Percentiles rank a stretch among this genome's conserved stretches.
Conservation (phyloP, 2,329 filamentous ascomycete genomes). For the Torrubiellomyces zombiae region DNA sequence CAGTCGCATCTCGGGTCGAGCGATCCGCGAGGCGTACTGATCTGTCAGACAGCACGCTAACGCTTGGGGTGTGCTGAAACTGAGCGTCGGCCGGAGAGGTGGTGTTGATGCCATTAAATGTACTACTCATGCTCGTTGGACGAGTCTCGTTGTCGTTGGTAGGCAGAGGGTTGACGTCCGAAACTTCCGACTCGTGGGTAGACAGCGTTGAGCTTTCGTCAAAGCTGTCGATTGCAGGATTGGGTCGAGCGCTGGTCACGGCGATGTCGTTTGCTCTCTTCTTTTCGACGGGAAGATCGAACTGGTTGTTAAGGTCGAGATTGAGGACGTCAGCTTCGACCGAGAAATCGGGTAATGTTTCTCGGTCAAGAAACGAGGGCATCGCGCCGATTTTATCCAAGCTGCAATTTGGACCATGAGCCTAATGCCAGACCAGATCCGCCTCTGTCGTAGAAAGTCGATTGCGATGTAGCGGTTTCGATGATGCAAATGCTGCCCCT, state of each 20-base stretch:
- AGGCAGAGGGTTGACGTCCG: slow-evolving; percentile 24
- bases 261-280: slow-evolving; percentile 18
- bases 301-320: slow-evolving; percentile 23
- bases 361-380: slow-evolving; percentile 37
- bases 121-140: slow-evolving; percentile 39
- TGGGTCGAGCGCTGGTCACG: slow-evolving; percentile 24
- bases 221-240: slow-evolving; percentile 33
- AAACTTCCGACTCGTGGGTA: slow-evolving; percentile 33
- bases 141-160: slow-evolving; percentile 25
- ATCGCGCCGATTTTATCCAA: too few species aligned
- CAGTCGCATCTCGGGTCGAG: too few species aligned
- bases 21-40: too few species aligned
- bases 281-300: slow-evolving; percentile 17
- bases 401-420: too few species aligned
- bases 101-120: slow-evolving; percentile 41
- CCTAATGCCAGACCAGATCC: too few species aligned
- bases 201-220: slow-evolving; percentile 38
- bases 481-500: too few species aligned
- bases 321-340: slow-evolving; percentile 26
- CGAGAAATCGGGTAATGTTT: slow-evolving; percentile 24
- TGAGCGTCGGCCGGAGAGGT: too few species aligned
- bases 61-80: too few species aligned
- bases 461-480: too few species aligned
- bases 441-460: too few species aligned
- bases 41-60: too few species aligned